Evolutionary conservation across 345 rosid species (phyloP), one percentile per base, ranked within the genome.

Genomic region (Mallotus nudiflorus): DNA sequence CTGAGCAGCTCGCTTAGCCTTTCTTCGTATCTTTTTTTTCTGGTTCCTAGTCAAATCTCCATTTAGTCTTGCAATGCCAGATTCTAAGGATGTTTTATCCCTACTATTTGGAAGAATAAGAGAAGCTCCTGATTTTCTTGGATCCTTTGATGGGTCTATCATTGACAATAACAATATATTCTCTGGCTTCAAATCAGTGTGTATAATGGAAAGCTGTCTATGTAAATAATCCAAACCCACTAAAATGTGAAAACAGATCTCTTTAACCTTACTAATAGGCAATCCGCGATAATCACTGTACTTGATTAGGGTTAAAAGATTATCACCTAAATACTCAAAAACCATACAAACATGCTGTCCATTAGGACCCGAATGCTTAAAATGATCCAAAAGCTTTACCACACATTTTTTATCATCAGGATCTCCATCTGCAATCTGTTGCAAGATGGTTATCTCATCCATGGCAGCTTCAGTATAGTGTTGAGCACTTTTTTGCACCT

Each of bases 301-400:
- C 83, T 89, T 89, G 64, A 89, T 87, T 49, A 86, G 87, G 4
- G 87, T 85, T 73, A 89, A 82, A 50, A 89, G 91, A 78, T 86
- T 86, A 74, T 89, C 91, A 12, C 89, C 94, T 60, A 89, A 77
- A 78, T 86, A 89, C 79, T 89, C 91, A 75, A 89, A 89, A 70
- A 84, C 91, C 94, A 89, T 89, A 73, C 89, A 89, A 40, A 89
- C 86, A 59, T 89, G 94, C 77, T 89, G 91, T 13, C 94, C 94
- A 71, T 89, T 89, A 14, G 89, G 89, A 46, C 94, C 94, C 1
- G 86, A 89, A 80, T 89, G 94, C 79, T 85, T 87, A 75, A 89
- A 89, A 74, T 89, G 88, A 82, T 89, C 91, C 78, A 89, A 83
- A 69, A 89, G 93, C 75, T 86, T 86, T 54, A 89, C 93, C 9